Evolutionary conservation across 805 yeast species (phyloP), one percentile per base, ranked within the genome.

Genomic region (Cyberlindnera petersonii): DNA sequence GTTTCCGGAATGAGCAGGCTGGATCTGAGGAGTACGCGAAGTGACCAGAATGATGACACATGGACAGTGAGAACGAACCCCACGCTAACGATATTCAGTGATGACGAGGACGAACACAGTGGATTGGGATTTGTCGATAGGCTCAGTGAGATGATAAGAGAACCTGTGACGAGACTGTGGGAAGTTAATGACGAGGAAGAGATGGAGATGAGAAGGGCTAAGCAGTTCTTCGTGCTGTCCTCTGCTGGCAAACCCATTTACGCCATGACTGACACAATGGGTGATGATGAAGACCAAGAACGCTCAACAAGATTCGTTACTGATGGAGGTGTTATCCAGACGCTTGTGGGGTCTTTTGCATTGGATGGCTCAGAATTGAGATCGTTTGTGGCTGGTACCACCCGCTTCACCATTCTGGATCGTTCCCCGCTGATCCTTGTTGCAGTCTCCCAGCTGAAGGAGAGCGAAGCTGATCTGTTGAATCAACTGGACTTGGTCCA

Each of bases 201-300:
- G 32, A 39, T 40, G 15, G 42, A 43, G 13, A 40, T 39, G 26
- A 32, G 37, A 17, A 37, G 37, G 11, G 33, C 35, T 3, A 87
- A 86, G 57, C 94, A 87, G 43, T 85, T 82, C 53, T 82, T 86
- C 49, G 75, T 88, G 4, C 65, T 88, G 9, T 84, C 95, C 0
- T 65, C 79, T 2, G 95, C 96, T 1, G 96, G 96, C 0, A 88
- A 88, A 56, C 95, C 95, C 2, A 81, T 88, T 6, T 88, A 82
- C 59, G 76, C 94, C 2, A 67, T 81, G 69, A 36, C 42, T 5
- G 45, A 40, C 14, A 39, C 39, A 11, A 33, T 38, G 11, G 76
- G 79, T 55, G 94, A 93, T 2, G 65, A 77, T 2, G 89, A 39
- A 15, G 44, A 85, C 37, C 80, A 77, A 26, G 60, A 77, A 13